Evolutionary conservation across 1,284 basidiomycete genomes (phyloP).

Genomic region (Phellinidium pouzarii): DNA sequence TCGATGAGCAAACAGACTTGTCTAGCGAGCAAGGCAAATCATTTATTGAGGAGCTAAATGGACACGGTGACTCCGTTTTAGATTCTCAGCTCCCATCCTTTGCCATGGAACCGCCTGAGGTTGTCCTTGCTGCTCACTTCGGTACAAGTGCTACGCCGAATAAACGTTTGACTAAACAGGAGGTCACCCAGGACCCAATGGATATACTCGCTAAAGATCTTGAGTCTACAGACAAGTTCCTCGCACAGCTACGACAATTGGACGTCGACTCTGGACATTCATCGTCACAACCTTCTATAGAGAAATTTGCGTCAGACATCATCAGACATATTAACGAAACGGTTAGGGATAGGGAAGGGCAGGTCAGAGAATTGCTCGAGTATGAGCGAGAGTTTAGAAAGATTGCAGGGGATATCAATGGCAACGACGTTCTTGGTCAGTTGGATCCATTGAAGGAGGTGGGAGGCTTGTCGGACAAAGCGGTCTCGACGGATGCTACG

Average conservation of each 20-base stretch:
- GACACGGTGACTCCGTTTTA: conserved; percentile 9
- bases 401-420: conserved; percentile 69
- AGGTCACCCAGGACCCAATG: conserved; percentile 59
- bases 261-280: conserved; percentile 46
- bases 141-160: conserved; percentile 4
- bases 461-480: conserved; percentile 40
- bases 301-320: conserved; percentile 65
- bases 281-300: conserved; percentile 46
- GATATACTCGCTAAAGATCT: conserved; percentile 63
- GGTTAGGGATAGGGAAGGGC: conserved; percentile 65
- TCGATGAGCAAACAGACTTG: conserved; percentile 41
- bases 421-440: conserved; percentile 61
- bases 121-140: conserved; percentile 13
- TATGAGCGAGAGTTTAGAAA: conserved; percentile 73
- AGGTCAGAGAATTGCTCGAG: conserved; percentile 67
- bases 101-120: conserved; percentile 2
- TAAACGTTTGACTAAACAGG: conserved; percentile 1
- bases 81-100: conserved; percentile 5
- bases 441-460: conserved; percentile 54
- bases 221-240: conserved; percentile 69
- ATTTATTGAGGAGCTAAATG: conserved; percentile 25
- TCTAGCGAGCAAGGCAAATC: conserved; percentile 26
- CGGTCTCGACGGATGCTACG: conserved; percentile 22
- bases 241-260: conserved; percentile 59
- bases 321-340: conserved; percentile 71